These are phyloP conservation scores for Grigorovia jiainica DNA, from an alignment of 805 yeast species.

Conservation along the genomic window DNA sequence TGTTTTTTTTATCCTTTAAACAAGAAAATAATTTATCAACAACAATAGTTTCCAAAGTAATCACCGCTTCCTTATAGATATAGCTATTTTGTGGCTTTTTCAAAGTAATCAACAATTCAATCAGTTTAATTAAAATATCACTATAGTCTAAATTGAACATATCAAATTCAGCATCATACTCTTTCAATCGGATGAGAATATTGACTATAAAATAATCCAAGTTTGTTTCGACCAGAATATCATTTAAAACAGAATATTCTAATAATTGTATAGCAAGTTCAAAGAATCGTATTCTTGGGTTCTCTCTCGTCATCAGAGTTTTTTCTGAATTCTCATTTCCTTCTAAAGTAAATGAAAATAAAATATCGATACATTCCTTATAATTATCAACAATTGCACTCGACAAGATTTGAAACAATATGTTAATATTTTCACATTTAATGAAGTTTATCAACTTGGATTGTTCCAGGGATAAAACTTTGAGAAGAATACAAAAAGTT, in stretches of 20 bases:
- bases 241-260: conserved; percentile 27
- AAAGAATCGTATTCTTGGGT: conserved; percentile 30
- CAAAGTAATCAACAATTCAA: conserved; percentile 25
- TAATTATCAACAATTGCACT: conserved; percentile 26
- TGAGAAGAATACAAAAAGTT: conserved; percentile 8
- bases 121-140: conserved; percentile 12
- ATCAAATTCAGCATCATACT: neutral
- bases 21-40: neutral
- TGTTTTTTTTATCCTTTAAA: neutral
- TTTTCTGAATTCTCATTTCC: conserved; percentile 1
- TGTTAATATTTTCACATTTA: conserved; percentile 38
- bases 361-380: conserved; percentile 37
- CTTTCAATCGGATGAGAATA: conserved; percentile 15
- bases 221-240: neutral
- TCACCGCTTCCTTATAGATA: neutral
- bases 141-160: conserved; percentile 22
- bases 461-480: conserved; percentile 41
- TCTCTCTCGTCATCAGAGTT: neutral
- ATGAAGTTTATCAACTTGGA: conserved; percentile 41
- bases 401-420: conserved; percentile 36
- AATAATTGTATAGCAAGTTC: conserved; percentile 27
- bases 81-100: conserved; percentile 25
- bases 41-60: neutral
- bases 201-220: conserved; percentile 18
- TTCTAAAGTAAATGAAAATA: conserved; percentile 30